Conservation (phyloP, 2,329 filamentous ascomycete species). For the Ceratocystis harringtonii region DNA sequence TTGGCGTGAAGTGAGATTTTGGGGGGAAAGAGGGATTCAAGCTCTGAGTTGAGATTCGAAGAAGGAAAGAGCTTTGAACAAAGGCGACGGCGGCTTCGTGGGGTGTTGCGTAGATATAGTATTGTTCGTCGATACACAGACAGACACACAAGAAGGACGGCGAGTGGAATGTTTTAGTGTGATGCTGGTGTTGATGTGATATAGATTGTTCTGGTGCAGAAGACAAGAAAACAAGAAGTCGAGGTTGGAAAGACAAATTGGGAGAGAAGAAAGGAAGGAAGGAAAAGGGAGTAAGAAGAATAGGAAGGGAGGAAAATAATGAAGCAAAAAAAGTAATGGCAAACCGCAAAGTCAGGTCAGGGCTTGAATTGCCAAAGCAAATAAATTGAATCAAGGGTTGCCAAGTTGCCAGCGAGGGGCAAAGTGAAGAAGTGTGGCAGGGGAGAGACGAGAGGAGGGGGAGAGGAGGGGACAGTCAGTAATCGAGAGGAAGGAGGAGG, state of each 20-base stretch:
- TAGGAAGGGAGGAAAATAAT: not conserved
- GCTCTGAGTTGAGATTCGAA: not conserved
- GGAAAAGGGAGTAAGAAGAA: not conserved
- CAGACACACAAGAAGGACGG: not conserved
- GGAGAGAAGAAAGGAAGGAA: not conserved
- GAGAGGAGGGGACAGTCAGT: not conserved
- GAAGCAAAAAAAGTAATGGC: slow-evolving; percentile 1
- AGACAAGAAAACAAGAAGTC: not conserved
- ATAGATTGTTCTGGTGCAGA: not conserved
- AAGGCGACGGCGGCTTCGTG: not conserved
- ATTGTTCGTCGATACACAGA: not conserved
- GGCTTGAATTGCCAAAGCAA: slow-evolving; percentile 2
- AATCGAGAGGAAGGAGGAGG: slow-evolving; percentile 1
- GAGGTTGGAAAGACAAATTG: not conserved
- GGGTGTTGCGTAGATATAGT: not conserved
- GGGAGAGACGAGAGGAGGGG: slow-evolving; percentile 6
- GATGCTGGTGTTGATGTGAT: not conserved
- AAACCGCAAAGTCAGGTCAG: not conserved
- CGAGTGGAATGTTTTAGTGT: not conserved
- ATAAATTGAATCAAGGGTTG: slow-evolving; percentile 6
- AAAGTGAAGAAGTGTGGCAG: not conserved
- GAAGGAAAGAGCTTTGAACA: not conserved
- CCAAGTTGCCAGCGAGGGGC: slow-evolving; percentile 8
- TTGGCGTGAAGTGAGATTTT: too few relatives aligned
- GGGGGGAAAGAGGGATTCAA: not conserved